These are phyloP conservation scores for Scopulariopsis brevicaulis DNA, from an alignment of 2,329 filamentous ascomycete species.

Conservation along the genomic window DNA sequence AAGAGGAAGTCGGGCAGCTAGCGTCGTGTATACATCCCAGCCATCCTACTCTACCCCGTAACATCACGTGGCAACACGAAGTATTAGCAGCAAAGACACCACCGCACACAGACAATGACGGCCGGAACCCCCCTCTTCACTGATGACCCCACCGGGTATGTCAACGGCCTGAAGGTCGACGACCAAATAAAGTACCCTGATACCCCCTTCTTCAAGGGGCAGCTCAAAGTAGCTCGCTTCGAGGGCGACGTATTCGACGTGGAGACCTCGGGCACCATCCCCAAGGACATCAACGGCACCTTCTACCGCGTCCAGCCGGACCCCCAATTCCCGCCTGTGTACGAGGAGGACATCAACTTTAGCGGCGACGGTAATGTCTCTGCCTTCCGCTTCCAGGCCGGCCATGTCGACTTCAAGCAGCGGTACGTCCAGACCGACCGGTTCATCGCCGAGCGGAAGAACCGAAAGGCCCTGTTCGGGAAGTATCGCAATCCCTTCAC, in stretches of 20 bases:
- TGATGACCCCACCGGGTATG: background rate
- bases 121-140: background rate
- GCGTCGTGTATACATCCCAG: no score
- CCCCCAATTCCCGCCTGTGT: slow-evolving; percentile 39
- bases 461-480: slow-evolving; percentile 18
- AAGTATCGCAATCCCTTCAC: slow-evolving; percentile 42
- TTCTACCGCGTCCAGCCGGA: slow-evolving; percentile 41
- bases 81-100: background rate
- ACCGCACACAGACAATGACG: background rate
- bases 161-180: background rate
- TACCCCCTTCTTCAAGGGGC: slow-evolving; percentile 20
- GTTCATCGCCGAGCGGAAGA: slow-evolving; percentile 21
- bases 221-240: slow-evolving; percentile 23
- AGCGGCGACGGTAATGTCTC: slow-evolving; percentile 25
- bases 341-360: slow-evolving; percentile 32
- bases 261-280: slow-evolving; percentile 28
- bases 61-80: background rate
- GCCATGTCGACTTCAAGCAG: slow-evolving; percentile 18
- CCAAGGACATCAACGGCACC: slow-evolving; percentile 29
- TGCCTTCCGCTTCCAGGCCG: slow-evolving; percentile 20
- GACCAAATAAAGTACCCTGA: background rate
- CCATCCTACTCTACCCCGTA: no score
- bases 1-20: no score
- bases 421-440: slow-evolving; percentile 26
- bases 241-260: slow-evolving; percentile 27